phyloP scores from a whole-genome alignment of 2,329 filamentous ascomycete species.

The Aureobasidium subglaciale region DNA sequence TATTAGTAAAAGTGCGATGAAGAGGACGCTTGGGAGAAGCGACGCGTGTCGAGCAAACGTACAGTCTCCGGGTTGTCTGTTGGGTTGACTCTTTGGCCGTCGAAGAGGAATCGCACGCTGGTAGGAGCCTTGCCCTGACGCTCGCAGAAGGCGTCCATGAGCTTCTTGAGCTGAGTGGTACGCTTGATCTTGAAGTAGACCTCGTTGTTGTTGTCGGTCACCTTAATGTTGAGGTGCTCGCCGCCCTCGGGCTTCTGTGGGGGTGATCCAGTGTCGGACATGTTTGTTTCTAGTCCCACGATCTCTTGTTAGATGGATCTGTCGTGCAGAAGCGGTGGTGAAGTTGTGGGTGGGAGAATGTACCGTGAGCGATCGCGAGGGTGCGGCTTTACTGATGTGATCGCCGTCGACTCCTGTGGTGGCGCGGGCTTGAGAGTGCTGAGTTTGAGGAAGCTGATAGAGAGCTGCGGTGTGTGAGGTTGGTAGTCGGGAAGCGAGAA shows the following conservation, averaged over 20 bases:
- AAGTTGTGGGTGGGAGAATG: constrained; percentile 1
- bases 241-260: constrained; percentile 38
- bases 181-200: constrained; percentile 99
- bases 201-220: constrained; percentile 98
- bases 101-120: constrained; percentile 90
- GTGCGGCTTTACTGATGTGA: constrained; percentile 11
- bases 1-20: background rate
- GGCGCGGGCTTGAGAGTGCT: constrained; percentile 8
- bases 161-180: constrained; percentile 88
- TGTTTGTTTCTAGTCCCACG: constrained; percentile 40
- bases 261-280: constrained; percentile 39
- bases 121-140: constrained; percentile 80
- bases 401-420: constrained; percentile 6
- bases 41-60: constrained; percentile 37
- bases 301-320: background rate
- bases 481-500: background rate
- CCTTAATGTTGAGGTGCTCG: constrained; percentile 98
- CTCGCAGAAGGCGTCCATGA: constrained; percentile 98
- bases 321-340: constrained; percentile 1
- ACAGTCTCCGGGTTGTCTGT: constrained; percentile 88
- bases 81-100: constrained; percentile 85
- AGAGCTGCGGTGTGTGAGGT: background rate
- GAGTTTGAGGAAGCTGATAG: background rate
- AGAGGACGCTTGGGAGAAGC: background rate
- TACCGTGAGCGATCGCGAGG: constrained; percentile 4